A percentile compares a stretch with the other conserved stretches of the same genome.
These are phyloP conservation scores for Ascochyta rabiei DNA, from an alignment of 2,329 filamentous ascomycete genomes.

Conservation along the genomic window DNA sequence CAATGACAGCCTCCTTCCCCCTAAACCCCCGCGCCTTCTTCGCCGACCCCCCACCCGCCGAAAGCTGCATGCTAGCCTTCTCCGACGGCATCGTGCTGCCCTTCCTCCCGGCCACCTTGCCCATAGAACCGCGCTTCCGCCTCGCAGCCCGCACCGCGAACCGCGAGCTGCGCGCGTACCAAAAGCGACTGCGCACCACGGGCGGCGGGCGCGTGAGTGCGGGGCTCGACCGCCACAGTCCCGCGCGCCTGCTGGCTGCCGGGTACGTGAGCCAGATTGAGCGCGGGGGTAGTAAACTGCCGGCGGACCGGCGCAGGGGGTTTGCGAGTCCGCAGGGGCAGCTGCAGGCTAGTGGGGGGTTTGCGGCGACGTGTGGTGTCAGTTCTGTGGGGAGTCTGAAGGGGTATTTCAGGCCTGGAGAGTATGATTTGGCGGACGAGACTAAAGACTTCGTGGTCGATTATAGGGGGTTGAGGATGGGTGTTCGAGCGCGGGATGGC, in stretches of 20 bases:
- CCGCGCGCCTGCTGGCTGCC: conserved; percentile 50
- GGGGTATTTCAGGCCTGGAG: conserved; percentile 40
- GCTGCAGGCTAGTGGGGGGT: conserved; percentile 39
- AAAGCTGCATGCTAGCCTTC: conserved; percentile 57
- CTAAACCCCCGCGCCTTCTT: conserved; percentile 56
- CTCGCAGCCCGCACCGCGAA: conserved; percentile 51
- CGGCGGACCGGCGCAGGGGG: conserved; percentile 31
- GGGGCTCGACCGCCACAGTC: conserved; percentile 45
- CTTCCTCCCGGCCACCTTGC: conserved; percentile 45
- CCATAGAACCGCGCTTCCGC: conserved; percentile 47
- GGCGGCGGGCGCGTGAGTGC: conserved; percentile 2
- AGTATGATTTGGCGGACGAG: conserved; percentile 21
- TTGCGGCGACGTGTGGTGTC: conserved; percentile 53
- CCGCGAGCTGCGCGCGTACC: conserved; percentile 51
- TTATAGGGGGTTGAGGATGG: conserved; percentile 44
- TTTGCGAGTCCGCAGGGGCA: conserved; percentile 47
- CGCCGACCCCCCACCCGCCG: conserved; percentile 43
- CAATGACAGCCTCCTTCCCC: conserved; percentile 55
- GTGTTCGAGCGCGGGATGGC: conserved; percentile 53
- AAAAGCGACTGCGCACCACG: conserved; percentile 47
- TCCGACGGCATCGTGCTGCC: conserved; percentile 55
- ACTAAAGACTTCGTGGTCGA: conserved; percentile 49
- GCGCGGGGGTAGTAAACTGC: conserved; percentile 44
- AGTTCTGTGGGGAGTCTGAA: conserved; percentile 50
- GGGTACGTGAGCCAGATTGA: conserved; percentile 53